Conservation (phyloP, 2,329 filamentous ascomycete species). For the Knoxdaviesia capensis region DNA sequence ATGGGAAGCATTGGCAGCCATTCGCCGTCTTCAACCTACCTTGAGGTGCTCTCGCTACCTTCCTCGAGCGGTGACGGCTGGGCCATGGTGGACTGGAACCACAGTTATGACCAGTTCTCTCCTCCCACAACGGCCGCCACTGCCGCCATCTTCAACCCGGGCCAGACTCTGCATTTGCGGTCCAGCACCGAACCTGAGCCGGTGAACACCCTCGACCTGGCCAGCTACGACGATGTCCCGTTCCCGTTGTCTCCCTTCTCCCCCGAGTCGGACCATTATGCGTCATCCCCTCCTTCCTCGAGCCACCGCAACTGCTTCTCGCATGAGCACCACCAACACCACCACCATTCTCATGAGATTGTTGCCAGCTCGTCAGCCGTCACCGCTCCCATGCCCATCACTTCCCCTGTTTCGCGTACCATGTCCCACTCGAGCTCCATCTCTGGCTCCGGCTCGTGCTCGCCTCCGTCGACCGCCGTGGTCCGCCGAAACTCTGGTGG, state of each 20-base stretch:
- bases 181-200: conserved; percentile 70
- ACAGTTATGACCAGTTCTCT: too few species aligned
- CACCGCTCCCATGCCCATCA: conserved; percentile 45
- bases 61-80: conserved; percentile 76
- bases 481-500: conserved; percentile 41
- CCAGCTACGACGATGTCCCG: conserved; percentile 59
- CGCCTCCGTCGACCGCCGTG: conserved; percentile 39
- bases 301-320: conserved; percentile 40
- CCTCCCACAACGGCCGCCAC: conserved; percentile 1
- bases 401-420: conserved; percentile 18
- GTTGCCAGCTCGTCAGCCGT: conserved; percentile 50
- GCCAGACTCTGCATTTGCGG: conserved; percentile 73
- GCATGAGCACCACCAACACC: conserved; percentile 20
- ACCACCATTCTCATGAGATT: conserved; percentile 22
- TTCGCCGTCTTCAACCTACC: conserved; percentile 33
- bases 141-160: conserved; percentile 69
- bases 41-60: conserved; percentile 68
- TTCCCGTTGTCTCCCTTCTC: conserved; percentile 68
- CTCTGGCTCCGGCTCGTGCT: conserved; percentile 39
- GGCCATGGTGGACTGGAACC: conserved; percentile 50
- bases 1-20: conserved; percentile 23
- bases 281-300: conserved; percentile 25
- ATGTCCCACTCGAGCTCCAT: conserved; percentile 32
- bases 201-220: conserved; percentile 39
- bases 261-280: conserved; percentile 56